Evolutionary conservation across 768 basidiomycete genomes (phyloP).

Genomic region (Kwoniella sp.): DNA sequence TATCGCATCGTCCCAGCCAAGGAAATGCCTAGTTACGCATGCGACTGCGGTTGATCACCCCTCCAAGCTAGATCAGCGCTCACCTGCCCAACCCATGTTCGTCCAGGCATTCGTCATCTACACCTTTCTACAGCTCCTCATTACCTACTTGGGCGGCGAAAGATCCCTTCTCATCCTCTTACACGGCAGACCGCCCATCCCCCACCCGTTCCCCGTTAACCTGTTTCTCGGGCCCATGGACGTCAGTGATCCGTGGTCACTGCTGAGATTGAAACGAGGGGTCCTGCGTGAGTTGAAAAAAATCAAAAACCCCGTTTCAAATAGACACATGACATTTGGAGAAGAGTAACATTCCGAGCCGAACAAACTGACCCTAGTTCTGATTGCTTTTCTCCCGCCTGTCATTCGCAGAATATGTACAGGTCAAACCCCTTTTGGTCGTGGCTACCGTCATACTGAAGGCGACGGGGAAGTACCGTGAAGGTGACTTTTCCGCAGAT

Average conservation of each 20-base stretch:
- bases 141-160: constrained; percentile 71
- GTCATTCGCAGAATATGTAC: constrained; percentile 80
- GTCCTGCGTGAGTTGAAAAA: constrained; percentile 72
- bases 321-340: background rate
- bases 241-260: constrained; percentile 90
- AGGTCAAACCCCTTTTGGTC: constrained; percentile 89
- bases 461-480: constrained; percentile 79
- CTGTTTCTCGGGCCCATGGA: constrained; percentile 86
- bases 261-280: constrained; percentile 90
- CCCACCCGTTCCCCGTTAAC: constrained; percentile 80
- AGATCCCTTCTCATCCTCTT: constrained; percentile 87
- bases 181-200: constrained; percentile 86
- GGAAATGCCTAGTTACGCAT: no score
- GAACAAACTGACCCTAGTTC: constrained; percentile 57
- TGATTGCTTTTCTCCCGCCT: background rate
- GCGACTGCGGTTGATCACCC: no score
- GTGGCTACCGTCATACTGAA: constrained; percentile 82
- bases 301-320: background rate
- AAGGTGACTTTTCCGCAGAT: constrained; percentile 79
- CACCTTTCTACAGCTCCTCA: constrained; percentile 53
- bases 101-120: constrained; percentile 57
- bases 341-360: constrained; percentile 64
- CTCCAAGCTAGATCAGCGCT: background rate
- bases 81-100: constrained; percentile 60
- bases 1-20: background rate